Percentiles rank a stretch among this genome's conserved stretches.
These are phyloP conservation scores for Chenopodium quinoa DNA, from an alignment of 148 eudicot genomes.

Conservation along the genomic window DNA sequence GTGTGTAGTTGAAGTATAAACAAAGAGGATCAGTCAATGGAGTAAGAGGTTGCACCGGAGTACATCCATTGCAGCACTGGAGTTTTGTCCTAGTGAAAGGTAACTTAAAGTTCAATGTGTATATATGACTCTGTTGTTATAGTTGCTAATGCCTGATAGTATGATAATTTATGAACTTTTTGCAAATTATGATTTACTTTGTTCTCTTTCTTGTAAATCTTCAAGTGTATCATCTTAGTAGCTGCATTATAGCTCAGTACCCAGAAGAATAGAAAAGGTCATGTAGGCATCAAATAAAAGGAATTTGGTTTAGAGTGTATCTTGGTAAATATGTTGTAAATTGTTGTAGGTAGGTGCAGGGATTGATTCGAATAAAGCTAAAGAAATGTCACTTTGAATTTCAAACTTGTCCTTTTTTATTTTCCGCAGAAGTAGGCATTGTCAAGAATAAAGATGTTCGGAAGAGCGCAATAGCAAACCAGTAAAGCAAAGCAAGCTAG, in stretches of 20 bases:
- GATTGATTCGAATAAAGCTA: neutral
- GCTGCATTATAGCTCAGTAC: neutral
- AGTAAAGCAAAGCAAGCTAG: no score
- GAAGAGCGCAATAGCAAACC: no score
- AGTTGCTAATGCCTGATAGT: conserved; percentile 2
- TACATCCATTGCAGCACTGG: conserved; percentile 59
- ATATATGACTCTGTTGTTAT: neutral
- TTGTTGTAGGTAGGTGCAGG: neutral
- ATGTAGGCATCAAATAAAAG: neutral
- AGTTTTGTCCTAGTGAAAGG: conserved; percentile 98
- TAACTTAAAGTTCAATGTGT: conserved; percentile 18
- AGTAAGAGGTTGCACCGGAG: conserved; percentile 91
- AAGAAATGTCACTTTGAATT: neutral
- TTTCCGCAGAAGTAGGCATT: neutral
- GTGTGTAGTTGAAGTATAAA: conserved; percentile 80
- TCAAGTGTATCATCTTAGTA: neutral
- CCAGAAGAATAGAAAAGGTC: neutral
- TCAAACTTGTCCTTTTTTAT: neutral
- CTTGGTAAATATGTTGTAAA: neutral
- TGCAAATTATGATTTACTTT: neutral
- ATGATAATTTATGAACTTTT: neutral
- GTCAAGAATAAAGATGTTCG: neutral
- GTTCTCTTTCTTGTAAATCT: neutral
- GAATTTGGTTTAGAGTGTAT: neutral
- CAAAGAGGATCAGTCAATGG: conserved; percentile 76